Base-by-base conservation (phyloP, 352 stramenopile genomes). In the Globisporangium carolinianum region DNA sequence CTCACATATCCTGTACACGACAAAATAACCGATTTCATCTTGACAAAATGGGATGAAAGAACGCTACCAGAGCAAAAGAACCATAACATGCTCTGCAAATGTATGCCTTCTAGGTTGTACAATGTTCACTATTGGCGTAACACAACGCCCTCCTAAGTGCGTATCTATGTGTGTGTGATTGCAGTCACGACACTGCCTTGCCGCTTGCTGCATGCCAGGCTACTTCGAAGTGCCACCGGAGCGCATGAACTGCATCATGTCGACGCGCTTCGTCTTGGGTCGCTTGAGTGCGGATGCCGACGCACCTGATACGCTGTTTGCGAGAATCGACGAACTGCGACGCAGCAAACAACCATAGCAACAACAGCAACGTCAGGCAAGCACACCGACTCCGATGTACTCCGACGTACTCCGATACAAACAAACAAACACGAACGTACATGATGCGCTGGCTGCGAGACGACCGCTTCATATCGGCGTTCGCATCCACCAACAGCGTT, bases 191-290 rank as follows among this genome's bases (percentile, higher is more conserved):
- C 24, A 32, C 24, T 32, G 3, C 2, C 24, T 32, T 32, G 24
- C 24, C 24, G 24, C 24, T 32, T 32, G 24, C 24, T 32, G 24
- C 24, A 32, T 32, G 24, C 24, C 24, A 32, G 24, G 24, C 24
- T 32, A 32, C 24, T 32, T 32, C 24, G 24, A 32, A 32, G 24
- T 32, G 24, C 24, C 24, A 32, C 24, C 24, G 24, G 24, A 32
- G 24, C 24, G 24, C 82, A 89, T 89, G 54, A 91, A 91, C 47
- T 83, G 82, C 7, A 91, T 89, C 82, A 91, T 89, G 62, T 91
- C 73, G 54, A 91, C 72, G 51, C 79, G 88, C 61, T 87, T 89
- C 0, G 43, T 55, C 42, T 85, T 87, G 24, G 32, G 51, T 14
- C 51, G 51, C 49, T 51, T 58, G 37, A 63, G 36, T n/a, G 17